phyloP scores from a whole-genome alignment of 495 filamentous ascomycete species.

The Penicillium bovifimosum region DNA sequence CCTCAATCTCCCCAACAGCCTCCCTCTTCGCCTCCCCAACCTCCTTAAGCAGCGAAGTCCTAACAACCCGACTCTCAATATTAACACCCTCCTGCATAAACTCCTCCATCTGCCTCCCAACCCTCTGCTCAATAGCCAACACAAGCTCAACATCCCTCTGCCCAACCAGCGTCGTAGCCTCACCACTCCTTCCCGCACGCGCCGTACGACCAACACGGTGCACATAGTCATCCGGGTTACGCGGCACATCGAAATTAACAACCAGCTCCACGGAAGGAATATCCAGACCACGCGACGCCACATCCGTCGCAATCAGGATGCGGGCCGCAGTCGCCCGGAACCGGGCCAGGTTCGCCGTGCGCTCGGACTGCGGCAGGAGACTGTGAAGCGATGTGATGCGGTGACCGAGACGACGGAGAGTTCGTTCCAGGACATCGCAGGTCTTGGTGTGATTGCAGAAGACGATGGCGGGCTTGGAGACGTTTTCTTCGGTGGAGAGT shows the following conservation, averaged over 20 bases:
- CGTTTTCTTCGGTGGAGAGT: conserved; percentile 71
- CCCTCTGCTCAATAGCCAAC: conserved; percentile 77
- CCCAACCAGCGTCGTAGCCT: conserved; percentile 82
- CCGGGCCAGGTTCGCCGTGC: conserved; percentile 78
- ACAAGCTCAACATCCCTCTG: conserved; percentile 87
- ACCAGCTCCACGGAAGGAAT: conserved; percentile 89
- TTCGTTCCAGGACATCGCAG: conserved; percentile 79
- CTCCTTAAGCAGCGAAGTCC: conserved; percentile 70
- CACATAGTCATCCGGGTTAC: conserved; percentile 95
- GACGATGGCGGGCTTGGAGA: conserved; percentile 71
- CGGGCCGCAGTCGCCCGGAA: conserved; percentile 90
- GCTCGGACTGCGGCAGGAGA: conserved; percentile 71
- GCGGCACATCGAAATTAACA: conserved; percentile 90
- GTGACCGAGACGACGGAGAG: conserved; percentile 78
- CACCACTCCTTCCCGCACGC: conserved; percentile 76
- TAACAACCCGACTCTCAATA: conserved; percentile 76
- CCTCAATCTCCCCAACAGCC: conserved; percentile 82
- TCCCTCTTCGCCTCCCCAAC: conserved; percentile 90
- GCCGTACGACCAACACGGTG: conserved; percentile 95
- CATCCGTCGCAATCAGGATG: conserved; percentile 90
- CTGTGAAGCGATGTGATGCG: conserved; percentile 89
- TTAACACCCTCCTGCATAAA: conserved; percentile 87
- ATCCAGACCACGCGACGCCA: conserved; percentile 92
- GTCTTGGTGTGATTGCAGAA: conserved; percentile 93
- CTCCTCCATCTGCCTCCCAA: conserved; percentile 72